Conservation (phyloP, 2,329 filamentous ascomycete genomes). For the Aspergillus caelatus region DNA sequence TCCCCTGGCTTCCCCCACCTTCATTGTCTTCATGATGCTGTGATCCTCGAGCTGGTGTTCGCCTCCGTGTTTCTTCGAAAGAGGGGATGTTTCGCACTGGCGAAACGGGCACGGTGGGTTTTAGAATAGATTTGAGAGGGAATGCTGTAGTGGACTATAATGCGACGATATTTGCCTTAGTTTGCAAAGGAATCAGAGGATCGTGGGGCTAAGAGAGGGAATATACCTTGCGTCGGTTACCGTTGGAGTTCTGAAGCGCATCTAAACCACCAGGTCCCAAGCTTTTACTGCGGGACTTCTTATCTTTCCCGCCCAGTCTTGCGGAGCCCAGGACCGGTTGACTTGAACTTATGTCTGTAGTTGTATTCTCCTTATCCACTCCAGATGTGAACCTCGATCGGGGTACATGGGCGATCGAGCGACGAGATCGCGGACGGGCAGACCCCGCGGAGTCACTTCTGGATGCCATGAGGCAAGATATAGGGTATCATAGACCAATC, state of each 20-base stretch:
- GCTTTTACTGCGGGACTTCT: conserved; percentile 90
- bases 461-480: conserved; percentile 33
- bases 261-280: conserved; percentile 90
- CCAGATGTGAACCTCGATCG: conserved; percentile 49
- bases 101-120: conserved; percentile 70
- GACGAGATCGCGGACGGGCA: conserved; percentile 56
- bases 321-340: conserved; percentile 27
- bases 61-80: conserved; percentile 55
- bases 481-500: conserved; percentile 18
- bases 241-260: conserved; percentile 72
- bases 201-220: conserved; percentile 6
- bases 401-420: conserved; percentile 70
- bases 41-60: conserved; percentile 40
- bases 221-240: conserved; percentile 78
- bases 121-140: conserved; percentile 72
- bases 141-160: conserved; percentile 44
- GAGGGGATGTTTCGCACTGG: conserved; percentile 68
- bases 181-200: conserved; percentile 5
- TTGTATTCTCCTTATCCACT: conserved; percentile 77
- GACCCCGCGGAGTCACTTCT: conserved; percentile 37
- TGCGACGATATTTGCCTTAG: conserved; percentile 9
- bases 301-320: conserved; percentile 47
- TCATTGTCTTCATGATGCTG: conserved; percentile 23
- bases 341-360: conserved; percentile 62
- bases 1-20: conserved; percentile 22